Evolutionary conservation across 2,329 filamentous ascomycete genomes (phyloP).

Genomic region (Diatrype stigma): DNA sequence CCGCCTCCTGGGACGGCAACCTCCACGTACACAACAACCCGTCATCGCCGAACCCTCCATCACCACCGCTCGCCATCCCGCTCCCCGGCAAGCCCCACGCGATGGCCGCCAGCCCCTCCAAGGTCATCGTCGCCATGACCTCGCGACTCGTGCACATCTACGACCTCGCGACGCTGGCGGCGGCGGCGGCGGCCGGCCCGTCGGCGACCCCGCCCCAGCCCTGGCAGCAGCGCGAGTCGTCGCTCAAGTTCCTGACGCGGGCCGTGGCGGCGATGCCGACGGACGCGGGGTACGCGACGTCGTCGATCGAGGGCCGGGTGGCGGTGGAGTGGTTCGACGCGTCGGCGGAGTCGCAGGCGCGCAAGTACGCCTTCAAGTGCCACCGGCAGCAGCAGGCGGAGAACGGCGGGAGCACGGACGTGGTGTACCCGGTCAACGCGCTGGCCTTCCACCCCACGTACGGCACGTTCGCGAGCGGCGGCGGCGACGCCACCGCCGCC

Average conservation of each 20-base stretch:
- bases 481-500: slow-evolving; percentile 86
- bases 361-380: slow-evolving; percentile 99
- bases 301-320: slow-evolving; percentile 89
- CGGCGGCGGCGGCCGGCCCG: slow-evolving; percentile 48
- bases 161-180: slow-evolving; percentile 67
- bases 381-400: slow-evolving; percentile 72
- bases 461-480: slow-evolving; percentile 84
- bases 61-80: slow-evolving; percentile 58
- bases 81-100: slow-evolving; percentile 89
- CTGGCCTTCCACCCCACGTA: slow-evolving; percentile 79
- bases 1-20: slow-evolving; percentile 89
- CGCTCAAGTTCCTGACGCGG: slow-evolving; percentile 91
- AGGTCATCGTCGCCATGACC: slow-evolving; percentile 93
- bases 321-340: slow-evolving; percentile 98
- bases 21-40: slow-evolving; percentile 71
- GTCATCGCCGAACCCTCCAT: slow-evolving; percentile 42
- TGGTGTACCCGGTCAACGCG: slow-evolving; percentile 89
- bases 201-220: slow-evolving; percentile 51
- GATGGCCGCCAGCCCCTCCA: slow-evolving; percentile 69
- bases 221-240: slow-evolving; percentile 92
- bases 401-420: slow-evolving; percentile 62
- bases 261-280: slow-evolving; percentile 95
- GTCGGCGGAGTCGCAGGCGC: slow-evolving; percentile 75
- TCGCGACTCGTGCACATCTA: slow-evolving; percentile 93
- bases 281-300: slow-evolving; percentile 88